Evolutionary conservation across 257 asterid genomes (phyloP).

Genomic region (Fraxinus cuspidata): DNA sequence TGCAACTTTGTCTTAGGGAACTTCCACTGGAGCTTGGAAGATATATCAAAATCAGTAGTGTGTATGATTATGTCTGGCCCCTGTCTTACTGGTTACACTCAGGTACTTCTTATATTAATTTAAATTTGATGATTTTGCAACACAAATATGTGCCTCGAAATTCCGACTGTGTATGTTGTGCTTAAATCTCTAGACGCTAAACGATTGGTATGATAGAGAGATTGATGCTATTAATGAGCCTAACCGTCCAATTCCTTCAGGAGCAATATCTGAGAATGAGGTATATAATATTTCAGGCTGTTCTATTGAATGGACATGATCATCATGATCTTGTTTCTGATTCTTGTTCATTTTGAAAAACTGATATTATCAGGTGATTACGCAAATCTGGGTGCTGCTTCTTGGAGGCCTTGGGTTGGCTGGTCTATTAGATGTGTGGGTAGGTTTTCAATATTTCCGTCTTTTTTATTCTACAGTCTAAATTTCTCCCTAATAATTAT

Average conservation of each 20-base stretch:
- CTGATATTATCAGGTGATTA: conserved; percentile 68
- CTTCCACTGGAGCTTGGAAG: conserved; percentile 85
- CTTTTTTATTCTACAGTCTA: conserved; percentile 13
- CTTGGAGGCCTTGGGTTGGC: conserved; percentile 86
- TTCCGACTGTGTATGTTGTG: conserved; percentile 14
- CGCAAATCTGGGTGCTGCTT: conserved; percentile 94
- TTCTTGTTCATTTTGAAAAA: conserved; percentile 24
- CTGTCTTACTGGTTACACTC: conserved; percentile 94
- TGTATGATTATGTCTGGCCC: conserved; percentile 98
- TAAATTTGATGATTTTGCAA: conserved; percentile 15
- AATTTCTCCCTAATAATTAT: conserved; percentile 22
- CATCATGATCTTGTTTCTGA: not conserved
- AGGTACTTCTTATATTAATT: conserved; percentile 45
- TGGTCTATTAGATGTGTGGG: conserved; percentile 88
- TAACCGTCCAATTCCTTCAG: conserved; percentile 95
- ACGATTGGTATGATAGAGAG: conserved; percentile 98
- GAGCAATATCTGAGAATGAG: conserved; percentile 81
- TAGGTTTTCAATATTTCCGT: conserved; percentile 39
- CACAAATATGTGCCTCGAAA: conserved; percentile 24
- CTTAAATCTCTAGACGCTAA: conserved; percentile 60
- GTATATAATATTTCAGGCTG: conserved; percentile 36
- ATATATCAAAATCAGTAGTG: conserved; percentile 77
- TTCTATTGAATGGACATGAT: conserved; percentile 16
- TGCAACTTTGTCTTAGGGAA: conserved; percentile 51
- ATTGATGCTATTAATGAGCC: conserved; percentile 96